Evolutionary conservation across 768 basidiomycete genomes (phyloP).

Genomic region (Mrakia frigida): DNA sequence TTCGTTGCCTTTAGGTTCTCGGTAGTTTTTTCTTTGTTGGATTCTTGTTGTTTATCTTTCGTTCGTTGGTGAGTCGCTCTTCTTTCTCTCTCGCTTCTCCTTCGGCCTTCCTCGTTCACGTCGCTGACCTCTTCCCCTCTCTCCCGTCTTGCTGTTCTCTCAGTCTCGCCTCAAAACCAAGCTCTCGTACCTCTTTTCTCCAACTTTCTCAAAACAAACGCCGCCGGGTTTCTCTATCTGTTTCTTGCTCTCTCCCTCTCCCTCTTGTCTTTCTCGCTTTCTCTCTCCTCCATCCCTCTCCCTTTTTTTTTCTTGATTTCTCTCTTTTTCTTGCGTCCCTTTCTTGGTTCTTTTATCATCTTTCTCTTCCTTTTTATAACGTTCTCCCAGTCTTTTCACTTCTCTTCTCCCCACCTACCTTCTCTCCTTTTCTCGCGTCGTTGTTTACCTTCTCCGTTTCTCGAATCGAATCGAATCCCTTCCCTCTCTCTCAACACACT

Average conservation of each 20-base stretch:
- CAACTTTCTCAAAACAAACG: too few relatives aligned
- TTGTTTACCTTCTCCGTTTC: not conserved
- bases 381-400: not conserved
- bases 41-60: too few relatives aligned
- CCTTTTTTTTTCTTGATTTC: not conserved
- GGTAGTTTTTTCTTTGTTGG: not conserved
- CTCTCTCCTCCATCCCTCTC: not conserved
- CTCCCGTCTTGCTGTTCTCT: too few relatives aligned
- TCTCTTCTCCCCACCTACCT: not conserved
- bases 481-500: not conserved
- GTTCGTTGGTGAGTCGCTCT: not conserved
- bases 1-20: not conserved
- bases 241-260: not conserved
- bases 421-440: slow-evolving; percentile 1
- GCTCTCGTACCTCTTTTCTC: too few relatives aligned
- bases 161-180: too few relatives aligned
- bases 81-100: not conserved
- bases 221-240: too few relatives aligned
- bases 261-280: too few relatives aligned
- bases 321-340: too few relatives aligned
- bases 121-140: too few relatives aligned
- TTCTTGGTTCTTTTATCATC: too few relatives aligned
- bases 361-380: too few relatives aligned
- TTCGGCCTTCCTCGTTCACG: not conserved
- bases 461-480: not conserved